Percentiles rank a stretch among this genome's conserved stretches.
Conservation (phyloP, 257 asterid species). For the Apocynum venetum region DNA sequence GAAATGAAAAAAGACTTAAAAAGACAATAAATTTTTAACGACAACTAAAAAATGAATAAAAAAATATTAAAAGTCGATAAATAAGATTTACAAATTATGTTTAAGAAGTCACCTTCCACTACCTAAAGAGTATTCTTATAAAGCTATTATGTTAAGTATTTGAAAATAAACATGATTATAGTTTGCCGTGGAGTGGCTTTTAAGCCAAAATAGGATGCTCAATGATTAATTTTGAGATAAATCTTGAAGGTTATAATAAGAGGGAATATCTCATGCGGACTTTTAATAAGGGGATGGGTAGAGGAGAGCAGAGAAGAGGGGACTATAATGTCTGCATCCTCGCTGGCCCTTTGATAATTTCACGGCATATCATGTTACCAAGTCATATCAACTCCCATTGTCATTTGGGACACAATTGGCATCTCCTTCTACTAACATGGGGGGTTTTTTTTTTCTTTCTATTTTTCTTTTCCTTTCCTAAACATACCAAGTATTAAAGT, state of each 20-base stretch:
- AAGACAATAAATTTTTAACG: too few species aligned
- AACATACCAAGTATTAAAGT: neutral
- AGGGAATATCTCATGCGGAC: too few species aligned
- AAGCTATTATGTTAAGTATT: neutral
- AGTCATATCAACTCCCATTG: slow-evolving; percentile 16
- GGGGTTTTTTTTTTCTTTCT: neutral
- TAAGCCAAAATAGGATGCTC: neutral
- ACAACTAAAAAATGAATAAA: too few species aligned
- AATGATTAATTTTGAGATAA: neutral
- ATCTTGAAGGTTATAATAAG: too few species aligned
- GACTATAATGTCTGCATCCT: neutral
- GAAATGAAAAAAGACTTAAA: too few species aligned
- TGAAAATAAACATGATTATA: neutral
- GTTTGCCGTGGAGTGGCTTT: neutral
- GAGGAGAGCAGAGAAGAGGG: neutral
- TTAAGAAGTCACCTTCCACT: too few species aligned
- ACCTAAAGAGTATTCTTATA: too few species aligned
- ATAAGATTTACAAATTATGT: too few species aligned
- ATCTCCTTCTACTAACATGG: slow-evolving; percentile 10
- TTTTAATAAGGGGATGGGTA: neutral
- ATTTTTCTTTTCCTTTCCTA: neutral
- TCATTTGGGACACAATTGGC: slow-evolving; percentile 24
- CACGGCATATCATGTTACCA: slow-evolving; percentile 32
- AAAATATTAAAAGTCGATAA: too few species aligned
- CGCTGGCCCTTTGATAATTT: slow-evolving; percentile 18